Base-by-base conservation (phyloP, 768 basidiomycete species). In the Clavaria fumosa region DNA sequence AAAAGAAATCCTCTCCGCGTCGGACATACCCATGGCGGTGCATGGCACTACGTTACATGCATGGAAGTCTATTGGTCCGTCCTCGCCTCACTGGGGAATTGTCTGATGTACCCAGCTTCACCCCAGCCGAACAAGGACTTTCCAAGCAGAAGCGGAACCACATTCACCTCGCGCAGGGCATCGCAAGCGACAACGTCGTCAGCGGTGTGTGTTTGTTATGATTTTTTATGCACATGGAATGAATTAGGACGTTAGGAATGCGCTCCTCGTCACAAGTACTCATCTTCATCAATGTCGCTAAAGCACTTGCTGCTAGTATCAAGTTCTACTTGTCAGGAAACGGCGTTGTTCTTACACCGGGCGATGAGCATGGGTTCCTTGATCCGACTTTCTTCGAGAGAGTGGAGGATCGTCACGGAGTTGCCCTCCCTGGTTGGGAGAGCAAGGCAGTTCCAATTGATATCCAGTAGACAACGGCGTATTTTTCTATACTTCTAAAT, bases 91-190 rank as follows among this genome's bases (percentile, higher is more conserved):
- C 9, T 28, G 9, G 26, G 26, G 14, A 28, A 15, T 24, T 20
- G 20, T 4, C 2, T 23, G 24, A n/a, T n/a, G 10, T 27, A 38
- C 7, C 39, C 22, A 23, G 15, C 15, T 36, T 27, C 15, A 6
- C 14, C 22, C 14, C 24, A 5, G 14, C 11, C 20, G n/a, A 43
- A 90, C 59, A 74, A 44, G 89, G 90, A 0, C 55, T 95, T 12
- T 86, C 79, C 0, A 76, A 67, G 44, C 95, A 91, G 89, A 66
- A 58, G 9, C 66, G 93, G 18, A 93, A 90, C 50, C 90, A 96
- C 50, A 81, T 97, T 26, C 93, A 99, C 55, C 64, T 95, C 10
- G 90, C 91, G 0, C 81, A 89, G 52, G 78, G 81, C 23, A 58
- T 83, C 3, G 60, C 66, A 2, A 72, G 74, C 6, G 53, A 74